Conservation (phyloP, 176 grass and related monocot species). For the Bolboschoenus planiculmis region DNA sequence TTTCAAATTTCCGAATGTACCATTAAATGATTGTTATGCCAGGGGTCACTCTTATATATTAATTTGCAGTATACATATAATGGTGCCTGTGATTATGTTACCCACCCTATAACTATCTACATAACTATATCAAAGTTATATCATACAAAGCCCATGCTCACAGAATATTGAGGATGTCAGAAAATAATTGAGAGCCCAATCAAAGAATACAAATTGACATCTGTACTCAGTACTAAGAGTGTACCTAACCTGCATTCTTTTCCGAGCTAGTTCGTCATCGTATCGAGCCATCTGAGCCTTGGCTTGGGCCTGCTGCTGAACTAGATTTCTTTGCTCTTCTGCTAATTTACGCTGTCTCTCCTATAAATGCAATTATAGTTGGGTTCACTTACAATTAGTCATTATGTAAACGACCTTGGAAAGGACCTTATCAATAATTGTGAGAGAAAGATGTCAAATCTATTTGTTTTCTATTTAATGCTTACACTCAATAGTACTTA, state of each 20-base stretch:
- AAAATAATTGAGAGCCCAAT: neutral
- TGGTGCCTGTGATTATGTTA: neutral
- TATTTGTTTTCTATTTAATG: neutral
- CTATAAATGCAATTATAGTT: conserved; percentile 24
- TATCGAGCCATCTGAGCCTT: conserved; percentile 78
- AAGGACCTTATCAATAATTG: neutral
- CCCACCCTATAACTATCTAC: neutral
- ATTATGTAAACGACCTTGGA: neutral
- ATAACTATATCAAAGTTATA: too few species aligned
- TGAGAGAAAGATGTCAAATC: neutral
- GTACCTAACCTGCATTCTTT: conserved; percentile 61
- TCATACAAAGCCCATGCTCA: too few species aligned
- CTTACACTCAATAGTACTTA: neutral
- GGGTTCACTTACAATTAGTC: neutral
- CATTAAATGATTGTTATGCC: neutral
- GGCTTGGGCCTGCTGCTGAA: conserved; percentile 46
- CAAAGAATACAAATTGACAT: neutral
- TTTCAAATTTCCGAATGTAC: neutral
- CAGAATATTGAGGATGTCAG: neutral
- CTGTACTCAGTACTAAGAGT: neutral
- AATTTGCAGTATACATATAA: conserved; percentile 1
- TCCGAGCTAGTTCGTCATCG: conserved; percentile 82
- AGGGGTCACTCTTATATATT: neutral
- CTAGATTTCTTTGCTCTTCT: conserved; percentile 60
- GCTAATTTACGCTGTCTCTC: conserved; percentile 51